Conservation (phyloP, 75 land plant genomes). For the Selaginella moellendorffii region DNA sequence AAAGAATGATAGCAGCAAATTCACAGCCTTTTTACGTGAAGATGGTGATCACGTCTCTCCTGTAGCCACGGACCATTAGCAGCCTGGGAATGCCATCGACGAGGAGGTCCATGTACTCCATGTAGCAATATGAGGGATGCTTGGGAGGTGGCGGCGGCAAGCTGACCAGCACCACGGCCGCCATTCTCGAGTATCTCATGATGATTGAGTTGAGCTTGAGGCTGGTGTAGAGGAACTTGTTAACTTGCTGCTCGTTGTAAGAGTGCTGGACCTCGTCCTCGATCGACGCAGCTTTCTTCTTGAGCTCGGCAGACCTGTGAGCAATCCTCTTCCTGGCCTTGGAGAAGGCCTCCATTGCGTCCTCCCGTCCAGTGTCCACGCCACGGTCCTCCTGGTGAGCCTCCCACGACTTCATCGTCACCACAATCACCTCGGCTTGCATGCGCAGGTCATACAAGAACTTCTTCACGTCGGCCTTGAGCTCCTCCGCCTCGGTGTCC, state of each 20-base stretch:
- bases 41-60: conserved; percentile 84
- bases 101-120: conserved; percentile 98
- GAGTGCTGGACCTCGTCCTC: conserved; percentile 31
- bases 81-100: conserved; percentile 94
- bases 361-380: conserved; percentile 48
- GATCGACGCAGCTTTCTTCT: conserved; percentile 33
- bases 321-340: conserved; percentile 61
- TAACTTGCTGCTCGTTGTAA: conserved; percentile 71
- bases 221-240: conserved; percentile 84
- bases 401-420: conserved; percentile 98
- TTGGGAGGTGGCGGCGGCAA: conserved; percentile 86
- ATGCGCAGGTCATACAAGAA: conserved; percentile 94
- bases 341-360: conserved; percentile 76
- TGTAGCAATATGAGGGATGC: conserved; percentile 85
- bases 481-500: conserved; percentile 80
- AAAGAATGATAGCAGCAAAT: too few species aligned
- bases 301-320: conserved; percentile 38
- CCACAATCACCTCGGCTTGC: conserved; percentile 96
- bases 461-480: conserved; percentile 89
- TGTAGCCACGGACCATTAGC: conserved; percentile 88
- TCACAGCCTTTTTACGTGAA: conserved; percentile 55
- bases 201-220: conserved; percentile 89
- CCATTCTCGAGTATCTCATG: conserved; percentile 84
- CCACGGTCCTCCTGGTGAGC: conserved; percentile 42
- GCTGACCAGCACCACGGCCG: conserved; percentile 95